Evolutionary conservation across 2,329 filamentous ascomycete species (phyloP), one percentile per base, ranked within the genome.

Genomic region (Ophiostoma piceae): DNA sequence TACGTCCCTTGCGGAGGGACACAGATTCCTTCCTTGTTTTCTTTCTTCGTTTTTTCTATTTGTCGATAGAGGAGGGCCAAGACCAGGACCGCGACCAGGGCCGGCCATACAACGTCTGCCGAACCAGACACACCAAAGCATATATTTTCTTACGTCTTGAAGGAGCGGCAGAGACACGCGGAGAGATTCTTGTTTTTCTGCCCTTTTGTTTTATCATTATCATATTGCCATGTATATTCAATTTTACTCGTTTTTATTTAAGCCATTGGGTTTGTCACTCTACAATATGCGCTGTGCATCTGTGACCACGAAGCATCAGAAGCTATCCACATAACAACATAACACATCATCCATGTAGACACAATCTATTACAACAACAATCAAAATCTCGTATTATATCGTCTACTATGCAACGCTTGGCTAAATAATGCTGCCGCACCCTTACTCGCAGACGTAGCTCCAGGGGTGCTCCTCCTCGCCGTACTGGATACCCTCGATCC

Each of bases 401-500:
- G 35, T 37, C 60, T 11, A 65, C 60, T 35, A 32, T 26, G 51
- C 51, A 57, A 64, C 60, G 60, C 60, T 57, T 64, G 60, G 32
- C 32, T 64, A 64, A 11, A 62, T 32, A 35, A 64, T 64, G 32
- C 32, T 35, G 60, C 60, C 60, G 11, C 19, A 16, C 26, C 26
- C 22, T 43, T 70, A 69, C 71, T 77, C 76, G 76, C 81, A 80
- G 70, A 82, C 74, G 75, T 88, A 89, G 84, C 94, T 97, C 95
- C 95, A 99, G 74, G 89, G 85, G 79, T 97, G 92, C 78, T 92
- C 87, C 80, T 94, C 91, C 74, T 97, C 94, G 73, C 95, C 95
- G 78, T 98, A 97, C 82, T 98, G 94, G 75, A 96, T 94, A 37
- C 83, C 90, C 83, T 96, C 94, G 73, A 99, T 97, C 95, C 95